phyloP scores from a whole-genome alignment of 75 land plant genomes.

The Gnetum montanum region DNA sequence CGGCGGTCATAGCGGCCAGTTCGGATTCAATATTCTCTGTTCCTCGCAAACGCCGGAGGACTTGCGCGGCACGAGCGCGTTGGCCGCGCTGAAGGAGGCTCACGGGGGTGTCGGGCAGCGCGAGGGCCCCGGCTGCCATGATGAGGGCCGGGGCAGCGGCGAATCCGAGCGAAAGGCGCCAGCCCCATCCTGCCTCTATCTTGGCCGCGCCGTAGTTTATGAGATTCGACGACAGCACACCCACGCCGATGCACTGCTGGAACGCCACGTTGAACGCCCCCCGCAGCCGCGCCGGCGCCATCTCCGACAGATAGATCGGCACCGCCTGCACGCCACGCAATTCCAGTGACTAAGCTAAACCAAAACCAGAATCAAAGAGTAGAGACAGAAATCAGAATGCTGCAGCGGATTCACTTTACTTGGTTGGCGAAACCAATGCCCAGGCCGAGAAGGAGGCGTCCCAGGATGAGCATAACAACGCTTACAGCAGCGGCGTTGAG shows the following conservation, averaged over 20 bases:
- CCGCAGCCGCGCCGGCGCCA: constrained; percentile 70
- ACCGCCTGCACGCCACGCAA: constrained; percentile 64
- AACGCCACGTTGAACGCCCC: constrained; percentile 81
- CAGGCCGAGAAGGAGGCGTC: constrained; percentile 16
- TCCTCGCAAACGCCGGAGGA: too few relatives aligned
- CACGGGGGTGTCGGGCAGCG: constrained; percentile 79
- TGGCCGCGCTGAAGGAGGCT: constrained; percentile 54
- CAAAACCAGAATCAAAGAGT: too few relatives aligned
- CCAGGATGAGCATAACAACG: constrained; percentile 18
- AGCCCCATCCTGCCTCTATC: constrained; percentile 59
- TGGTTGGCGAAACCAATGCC: constrained; percentile 27
- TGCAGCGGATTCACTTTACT: too few relatives aligned
- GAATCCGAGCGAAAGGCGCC: constrained; percentile 79
- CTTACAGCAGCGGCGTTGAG: constrained; percentile 11
- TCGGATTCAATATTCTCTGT: too few relatives aligned
- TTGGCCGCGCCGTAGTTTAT: constrained; percentile 64
- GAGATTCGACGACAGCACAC: constrained; percentile 71
- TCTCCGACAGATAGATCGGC: constrained; percentile 74
- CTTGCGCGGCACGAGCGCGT: too few relatives aligned
- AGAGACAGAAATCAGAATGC: too few relatives aligned
- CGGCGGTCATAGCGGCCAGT: too few relatives aligned
- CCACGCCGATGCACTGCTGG: constrained; percentile 66
- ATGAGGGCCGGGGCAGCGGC: constrained; percentile 63
- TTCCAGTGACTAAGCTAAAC: too few relatives aligned
- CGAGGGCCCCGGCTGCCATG: constrained; percentile 55